A percentile compares a stretch with the other conserved stretches of the same genome.
phyloP scores from a whole-genome alignment of 139 green algal species.

The Coelastrella sp. region DNA sequence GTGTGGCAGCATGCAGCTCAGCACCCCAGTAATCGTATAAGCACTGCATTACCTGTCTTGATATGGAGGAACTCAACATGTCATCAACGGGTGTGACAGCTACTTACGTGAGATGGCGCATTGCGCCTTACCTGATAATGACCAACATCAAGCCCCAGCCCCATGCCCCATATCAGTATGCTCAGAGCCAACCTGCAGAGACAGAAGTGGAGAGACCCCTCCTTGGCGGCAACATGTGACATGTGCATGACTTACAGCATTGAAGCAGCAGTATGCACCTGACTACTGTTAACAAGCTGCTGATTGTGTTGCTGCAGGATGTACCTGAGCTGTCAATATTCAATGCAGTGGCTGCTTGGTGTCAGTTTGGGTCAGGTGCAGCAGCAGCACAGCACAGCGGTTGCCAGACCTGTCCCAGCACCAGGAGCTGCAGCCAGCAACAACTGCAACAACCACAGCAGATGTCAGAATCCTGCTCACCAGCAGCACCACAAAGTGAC shows the following conservation, averaged over 20 bases:
- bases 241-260: not conserved
- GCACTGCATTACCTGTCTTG: no score
- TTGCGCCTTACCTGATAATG: not conserved
- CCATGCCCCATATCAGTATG: no score
- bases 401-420: not conserved
- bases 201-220: no score
- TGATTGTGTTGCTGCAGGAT: conserved; percentile 5
- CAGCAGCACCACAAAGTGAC: not conserved
- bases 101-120: not conserved
- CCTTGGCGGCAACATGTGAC: no score
- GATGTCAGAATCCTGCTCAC: not conserved
- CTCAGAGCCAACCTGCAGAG: no score
- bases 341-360: conserved; percentile 41
- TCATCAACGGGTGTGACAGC: not conserved
- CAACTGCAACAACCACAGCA: not conserved
- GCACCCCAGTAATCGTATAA: no score
- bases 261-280: not conserved
- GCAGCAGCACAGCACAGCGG: not conserved
- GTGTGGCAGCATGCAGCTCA: no score
- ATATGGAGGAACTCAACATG: not conserved
- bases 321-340: conserved; percentile 38
- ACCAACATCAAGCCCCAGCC: no score
- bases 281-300: not conserved
- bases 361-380: not conserved
- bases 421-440: conserved; percentile 12